Percentiles rank a stretch among this genome's conserved stretches.
Evolutionary conservation across 2,329 filamentous ascomycete species (phyloP).

Genomic region (Ascochyta fabae): DNA sequence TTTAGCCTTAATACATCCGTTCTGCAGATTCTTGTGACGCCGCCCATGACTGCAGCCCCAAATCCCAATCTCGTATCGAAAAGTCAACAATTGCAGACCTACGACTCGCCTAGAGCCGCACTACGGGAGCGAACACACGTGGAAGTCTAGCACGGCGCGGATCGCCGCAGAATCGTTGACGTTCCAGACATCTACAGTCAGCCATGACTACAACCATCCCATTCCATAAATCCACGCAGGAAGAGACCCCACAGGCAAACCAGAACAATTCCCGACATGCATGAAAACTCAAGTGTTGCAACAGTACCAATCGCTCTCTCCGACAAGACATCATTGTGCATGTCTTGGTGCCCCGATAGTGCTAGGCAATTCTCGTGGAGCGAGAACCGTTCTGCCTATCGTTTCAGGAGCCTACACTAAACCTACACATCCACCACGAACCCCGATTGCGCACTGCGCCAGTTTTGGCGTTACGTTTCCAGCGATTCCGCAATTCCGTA

Average conservation of each 20-base stretch:
- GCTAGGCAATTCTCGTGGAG: neutral
- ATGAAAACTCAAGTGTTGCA: neutral
- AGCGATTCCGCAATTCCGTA: neutral
- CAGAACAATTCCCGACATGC: neutral
- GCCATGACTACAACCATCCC: neutral
- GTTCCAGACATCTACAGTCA: neutral
- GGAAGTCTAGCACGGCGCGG: neutral
- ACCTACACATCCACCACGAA: neutral
- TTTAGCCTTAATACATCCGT: neutral
- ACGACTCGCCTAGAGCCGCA: slow-evolving; percentile 2
- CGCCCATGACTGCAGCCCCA: neutral
- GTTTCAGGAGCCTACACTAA: slow-evolving; percentile 7
- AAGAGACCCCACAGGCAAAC: too few relatives aligned
- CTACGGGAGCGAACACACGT: slow-evolving; percentile 10
- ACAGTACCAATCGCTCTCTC: neutral
- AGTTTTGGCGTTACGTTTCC: neutral
- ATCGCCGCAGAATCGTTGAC: neutral
- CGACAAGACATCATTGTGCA: neutral
- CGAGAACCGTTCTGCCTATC: neutral
- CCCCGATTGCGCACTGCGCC: neutral
- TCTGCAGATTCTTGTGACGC: neutral
- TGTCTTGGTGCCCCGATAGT: too few relatives aligned
- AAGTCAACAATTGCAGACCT: neutral
- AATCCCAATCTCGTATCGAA: neutral
- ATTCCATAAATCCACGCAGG: neutral